phyloP scores from a whole-genome alignment of 306 rosid genomes.

The Rosa rugosa region DNA sequence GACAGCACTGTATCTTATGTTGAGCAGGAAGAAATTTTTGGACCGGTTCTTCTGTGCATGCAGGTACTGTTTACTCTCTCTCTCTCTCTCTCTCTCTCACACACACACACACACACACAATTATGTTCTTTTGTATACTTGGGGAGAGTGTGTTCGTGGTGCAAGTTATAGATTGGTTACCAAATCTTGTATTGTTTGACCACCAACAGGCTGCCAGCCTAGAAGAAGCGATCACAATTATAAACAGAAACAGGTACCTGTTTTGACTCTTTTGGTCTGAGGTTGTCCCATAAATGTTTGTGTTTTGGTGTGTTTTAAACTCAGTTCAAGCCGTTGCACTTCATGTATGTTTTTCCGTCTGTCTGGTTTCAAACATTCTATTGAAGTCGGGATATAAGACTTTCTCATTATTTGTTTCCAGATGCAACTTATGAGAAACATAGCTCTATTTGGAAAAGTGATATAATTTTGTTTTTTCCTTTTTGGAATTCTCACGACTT shows the following conservation, averaged over 20 bases:
- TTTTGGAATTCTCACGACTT: neutral
- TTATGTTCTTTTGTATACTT: too few relatives aligned
- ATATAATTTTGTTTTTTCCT: neutral
- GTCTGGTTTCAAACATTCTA: slow-evolving; percentile 15
- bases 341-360: neutral
- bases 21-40: slow-evolving; percentile 70
- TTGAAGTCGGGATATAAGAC: neutral
- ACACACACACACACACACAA: too few relatives aligned
- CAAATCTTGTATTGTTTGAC: slow-evolving; percentile 22
- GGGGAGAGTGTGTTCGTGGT: neutral
- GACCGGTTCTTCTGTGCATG: slow-evolving; percentile 70
- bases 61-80: slow-evolving; percentile 44
- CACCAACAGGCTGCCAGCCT: slow-evolving; percentile 55
- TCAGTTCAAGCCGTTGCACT: slow-evolving; percentile 1
- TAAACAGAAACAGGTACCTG: slow-evolving; percentile 61
- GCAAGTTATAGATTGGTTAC: slow-evolving; percentile 19
- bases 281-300: slow-evolving; percentile 5
- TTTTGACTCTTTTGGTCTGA: slow-evolving; percentile 1
- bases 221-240: slow-evolving; percentile 65
- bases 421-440: slow-evolving; percentile 1
- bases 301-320: slow-evolving; percentile 9
- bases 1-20: slow-evolving; percentile 32
- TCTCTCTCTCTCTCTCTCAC: neutral
- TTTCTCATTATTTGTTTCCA: neutral
- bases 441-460: neutral